Conservation (phyloP, 306 rosid genomes). For the Pyrus pyrifolia region DNA sequence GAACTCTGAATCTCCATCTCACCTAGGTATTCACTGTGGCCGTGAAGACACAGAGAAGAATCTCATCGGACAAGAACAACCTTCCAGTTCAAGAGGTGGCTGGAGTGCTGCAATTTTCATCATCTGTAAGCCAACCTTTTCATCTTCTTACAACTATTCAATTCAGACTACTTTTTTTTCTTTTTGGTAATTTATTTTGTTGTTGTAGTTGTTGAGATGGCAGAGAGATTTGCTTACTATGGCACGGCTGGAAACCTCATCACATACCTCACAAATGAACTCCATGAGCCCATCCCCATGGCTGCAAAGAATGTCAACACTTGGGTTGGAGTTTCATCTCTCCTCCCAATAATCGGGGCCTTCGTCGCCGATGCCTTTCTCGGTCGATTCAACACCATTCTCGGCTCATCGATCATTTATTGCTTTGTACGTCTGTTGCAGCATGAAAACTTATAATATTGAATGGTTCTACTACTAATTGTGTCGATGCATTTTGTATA, state of each 20-base stretch:
- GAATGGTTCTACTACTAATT: no score
- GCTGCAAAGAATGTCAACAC: conserved; percentile 44
- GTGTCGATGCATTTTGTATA: no score
- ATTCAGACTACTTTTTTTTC: not conserved
- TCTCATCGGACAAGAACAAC: not conserved
- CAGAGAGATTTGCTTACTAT: conserved; percentile 33
- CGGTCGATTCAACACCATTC: conserved; percentile 41
- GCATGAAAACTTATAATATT: not conserved
- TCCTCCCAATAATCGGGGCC: conserved; percentile 39
- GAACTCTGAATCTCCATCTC: not conserved
- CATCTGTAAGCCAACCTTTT: conserved; percentile 21
- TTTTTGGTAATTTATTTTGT: not conserved
- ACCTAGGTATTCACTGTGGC: not conserved
- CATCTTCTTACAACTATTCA: not conserved
- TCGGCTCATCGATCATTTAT: conserved; percentile 26
- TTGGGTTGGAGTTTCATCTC: conserved; percentile 34
- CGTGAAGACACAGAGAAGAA: conserved; percentile 3
- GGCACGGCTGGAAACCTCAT: conserved; percentile 34
- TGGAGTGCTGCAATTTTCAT: conserved; percentile 52
- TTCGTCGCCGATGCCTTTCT: conserved; percentile 37
- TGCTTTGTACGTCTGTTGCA: not conserved
- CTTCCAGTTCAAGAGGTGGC: conserved; percentile 24
- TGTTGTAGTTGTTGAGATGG: conserved; percentile 42
- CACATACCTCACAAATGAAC: conserved; percentile 30
- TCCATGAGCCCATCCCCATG: conserved; percentile 12